Percentiles rank a stretch among this genome's conserved stretches.
phyloP scores from a whole-genome alignment of 73 alveolate species.

The Symbiodinium pilosum region DNA sequence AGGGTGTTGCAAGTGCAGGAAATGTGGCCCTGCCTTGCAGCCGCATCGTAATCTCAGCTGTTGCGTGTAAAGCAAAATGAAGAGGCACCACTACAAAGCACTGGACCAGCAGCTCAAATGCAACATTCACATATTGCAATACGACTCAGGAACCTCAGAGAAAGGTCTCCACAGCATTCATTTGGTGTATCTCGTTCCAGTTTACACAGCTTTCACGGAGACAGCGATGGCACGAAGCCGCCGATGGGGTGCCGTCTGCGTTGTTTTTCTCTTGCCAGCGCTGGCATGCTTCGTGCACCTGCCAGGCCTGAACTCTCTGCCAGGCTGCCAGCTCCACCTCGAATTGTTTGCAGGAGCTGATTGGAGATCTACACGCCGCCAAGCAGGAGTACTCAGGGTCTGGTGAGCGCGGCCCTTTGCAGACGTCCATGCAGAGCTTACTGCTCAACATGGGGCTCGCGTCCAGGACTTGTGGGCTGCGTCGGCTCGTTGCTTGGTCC shows the following conservation, averaged over 20 bases:
- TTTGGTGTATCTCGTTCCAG: background rate
- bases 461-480: slow-evolving; percentile 16
- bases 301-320: background rate
- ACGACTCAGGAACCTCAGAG: no score
- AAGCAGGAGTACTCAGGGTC: background rate
- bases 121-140: no score
- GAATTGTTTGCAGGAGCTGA: background rate
- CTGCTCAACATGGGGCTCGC: no score
- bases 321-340: no score
- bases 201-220: background rate
- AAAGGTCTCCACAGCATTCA: background rate
- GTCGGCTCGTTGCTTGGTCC: background rate
- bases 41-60: no score
- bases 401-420: no score
- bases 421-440: no score
- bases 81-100: no score
- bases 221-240: background rate
- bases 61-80: no score
- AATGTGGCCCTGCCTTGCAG: no score
- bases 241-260: background rate
- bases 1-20: no score
- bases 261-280: background rate
- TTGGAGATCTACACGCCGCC: background rate
- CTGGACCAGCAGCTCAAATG: no score
- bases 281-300: background rate